Percentiles rank a stretch among this genome's conserved stretches.
These are phyloP conservation scores for Lecanicillium sp. DNA, from an alignment of 2,329 filamentous ascomycete species.

Conservation along the genomic window DNA sequence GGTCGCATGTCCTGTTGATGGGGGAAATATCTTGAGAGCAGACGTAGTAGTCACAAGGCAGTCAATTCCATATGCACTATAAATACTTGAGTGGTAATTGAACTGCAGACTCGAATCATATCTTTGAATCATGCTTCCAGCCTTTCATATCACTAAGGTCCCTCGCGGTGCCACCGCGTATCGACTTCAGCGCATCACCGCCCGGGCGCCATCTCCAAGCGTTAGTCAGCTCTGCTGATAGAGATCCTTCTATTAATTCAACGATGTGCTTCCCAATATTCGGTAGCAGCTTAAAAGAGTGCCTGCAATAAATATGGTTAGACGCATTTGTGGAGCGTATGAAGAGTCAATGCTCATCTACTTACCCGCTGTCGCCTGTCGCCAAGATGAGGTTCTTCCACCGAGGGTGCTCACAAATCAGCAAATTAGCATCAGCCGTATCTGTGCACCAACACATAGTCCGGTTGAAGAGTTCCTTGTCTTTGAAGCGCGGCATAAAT, in stretches of 20 bases:
- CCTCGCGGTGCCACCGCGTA: conserved; percentile 29
- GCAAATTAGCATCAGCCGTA: conserved; percentile 22
- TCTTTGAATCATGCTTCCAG: conserved; percentile 28
- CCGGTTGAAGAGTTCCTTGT: conserved; percentile 22
- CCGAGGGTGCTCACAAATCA: conserved; percentile 26
- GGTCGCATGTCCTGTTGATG: too few relatives aligned
- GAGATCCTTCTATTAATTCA: conserved; percentile 31
- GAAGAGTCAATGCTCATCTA: not conserved
- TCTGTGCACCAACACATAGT: conserved; percentile 28
- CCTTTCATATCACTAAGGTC: conserved; percentile 37
- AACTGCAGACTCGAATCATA: too few relatives aligned
- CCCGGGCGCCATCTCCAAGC: conserved; percentile 38
- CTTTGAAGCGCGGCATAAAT: conserved; percentile 20
- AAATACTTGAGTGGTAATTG: too few relatives aligned
- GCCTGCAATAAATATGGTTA: too few relatives aligned
- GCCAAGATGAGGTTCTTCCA: conserved; percentile 39
- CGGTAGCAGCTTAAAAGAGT: conserved; percentile 37
- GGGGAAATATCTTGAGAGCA: too few relatives aligned
- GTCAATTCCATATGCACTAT: too few relatives aligned
- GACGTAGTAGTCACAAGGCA: too few relatives aligned
- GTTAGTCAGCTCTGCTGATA: conserved; percentile 28
- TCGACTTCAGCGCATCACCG: conserved; percentile 34
- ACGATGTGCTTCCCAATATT: conserved; percentile 39
- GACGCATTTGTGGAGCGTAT: too few relatives aligned
- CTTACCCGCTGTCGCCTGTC: conserved; percentile 38